phyloP scores from a whole-genome alignment of 768 basidiomycete genomes.

The Leccinellum rugosiceps region DNA sequence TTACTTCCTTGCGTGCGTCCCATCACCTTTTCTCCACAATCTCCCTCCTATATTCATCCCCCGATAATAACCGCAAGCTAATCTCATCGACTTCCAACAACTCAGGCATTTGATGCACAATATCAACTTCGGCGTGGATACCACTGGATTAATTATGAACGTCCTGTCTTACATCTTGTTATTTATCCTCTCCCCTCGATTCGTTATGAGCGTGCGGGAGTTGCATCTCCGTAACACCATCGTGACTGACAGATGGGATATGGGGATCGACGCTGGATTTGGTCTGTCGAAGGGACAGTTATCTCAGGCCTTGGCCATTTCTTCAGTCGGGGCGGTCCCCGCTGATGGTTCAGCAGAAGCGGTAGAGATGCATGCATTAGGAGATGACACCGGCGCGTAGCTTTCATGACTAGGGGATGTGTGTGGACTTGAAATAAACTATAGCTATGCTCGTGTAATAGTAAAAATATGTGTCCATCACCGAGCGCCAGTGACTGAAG shows the following conservation, averaged over 20 bases:
- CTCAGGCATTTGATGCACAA: slow-evolving; percentile 10
- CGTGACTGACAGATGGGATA: neutral
- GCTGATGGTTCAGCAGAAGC: neutral
- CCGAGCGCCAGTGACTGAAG: too few species aligned
- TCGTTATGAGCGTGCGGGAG: slow-evolving; percentile 18
- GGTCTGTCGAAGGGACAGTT: slow-evolving; percentile 2
- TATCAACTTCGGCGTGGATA: slow-evolving; percentile 3
- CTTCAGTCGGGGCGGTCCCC: neutral
- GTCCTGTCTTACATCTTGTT: neutral
- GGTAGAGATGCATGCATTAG: slow-evolving; percentile 6
- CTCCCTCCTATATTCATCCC: neutral
- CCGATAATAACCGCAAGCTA: neutral
- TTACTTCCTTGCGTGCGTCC: slow-evolving; percentile 20
- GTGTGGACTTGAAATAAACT: too few species aligned
- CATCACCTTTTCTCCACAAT: neutral
- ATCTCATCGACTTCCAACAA: neutral
- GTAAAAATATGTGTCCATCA: too few species aligned
- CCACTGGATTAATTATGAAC: neutral
- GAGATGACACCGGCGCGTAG: too few species aligned
- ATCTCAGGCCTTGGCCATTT: neutral
- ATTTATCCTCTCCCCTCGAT: slow-evolving; percentile 14
- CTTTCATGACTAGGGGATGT: too few species aligned
- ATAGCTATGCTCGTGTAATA: too few species aligned
- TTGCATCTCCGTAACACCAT: neutral
- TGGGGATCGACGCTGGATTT: slow-evolving; percentile 13